Evolutionary conservation across 2,329 filamentous ascomycete genomes (phyloP), one percentile per base, ranked within the genome.

Genomic region (Paracorniculantispora psalliotae): DNA sequence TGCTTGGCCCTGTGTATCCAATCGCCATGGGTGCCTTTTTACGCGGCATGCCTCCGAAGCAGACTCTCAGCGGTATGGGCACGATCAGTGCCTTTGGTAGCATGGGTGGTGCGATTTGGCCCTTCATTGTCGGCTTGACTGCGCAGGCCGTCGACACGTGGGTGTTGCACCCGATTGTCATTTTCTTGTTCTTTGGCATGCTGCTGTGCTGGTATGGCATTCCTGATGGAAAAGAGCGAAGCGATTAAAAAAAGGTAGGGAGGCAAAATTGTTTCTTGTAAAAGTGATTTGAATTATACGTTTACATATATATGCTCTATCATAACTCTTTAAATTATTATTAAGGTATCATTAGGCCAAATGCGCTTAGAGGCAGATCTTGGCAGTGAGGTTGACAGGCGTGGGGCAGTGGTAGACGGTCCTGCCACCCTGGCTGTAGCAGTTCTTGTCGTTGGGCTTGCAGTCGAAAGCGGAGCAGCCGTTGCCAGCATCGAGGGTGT

Each of bases 1-100:
- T 94, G 30, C 77, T 96, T 0, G 91, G 91, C 0, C 90, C 91
- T 0, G 80, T 96, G 4, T 96, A 92, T 67, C 90, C 91, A 0
- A 92, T 88, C 68, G 83, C 86, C 0, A 80, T 83, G 3, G 81
- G 82, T 0, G 77, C 90, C 6, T 86, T 90, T 64, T 80, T 86
- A 57, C 77, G 82, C 41, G 73, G 81, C 37, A 78, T 91, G 69
- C 81, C 79, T 17, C 75, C 81, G 17, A 74, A 79, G 41, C 77
- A 90, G 59, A 83, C 86, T 62, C 79, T 87, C 19, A 84, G 81
- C 44, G 82, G 83, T 1, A 79, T 91, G 63, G 81, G 86, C 2
- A 83, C 89, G 58, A 89, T 91, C 61, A 84, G 81, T 23, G 85
- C 86, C 4, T 88, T 87, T 65, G 88, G 87, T 0, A 88, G 83